Evolutionary conservation across 2,329 filamentous ascomycete species (phyloP).

Genomic region (Keithomyces neogunnii): DNA sequence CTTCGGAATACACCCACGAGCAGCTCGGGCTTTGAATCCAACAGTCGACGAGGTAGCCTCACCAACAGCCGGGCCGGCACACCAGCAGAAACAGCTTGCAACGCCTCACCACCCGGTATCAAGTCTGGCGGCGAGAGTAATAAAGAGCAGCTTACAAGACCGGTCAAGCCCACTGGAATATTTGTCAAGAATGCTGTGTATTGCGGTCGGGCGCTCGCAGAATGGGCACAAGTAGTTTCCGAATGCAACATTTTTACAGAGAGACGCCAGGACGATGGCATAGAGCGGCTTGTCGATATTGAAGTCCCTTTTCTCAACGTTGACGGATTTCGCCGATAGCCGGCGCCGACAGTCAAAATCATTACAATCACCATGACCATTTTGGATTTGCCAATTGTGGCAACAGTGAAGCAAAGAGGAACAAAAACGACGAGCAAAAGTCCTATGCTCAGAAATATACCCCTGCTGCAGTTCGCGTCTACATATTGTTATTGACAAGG

Average conservation of each 20-base stretch:
- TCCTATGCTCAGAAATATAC: no score
- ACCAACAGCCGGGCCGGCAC: conserved; percentile 1
- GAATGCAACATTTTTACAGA: conserved; percentile 81
- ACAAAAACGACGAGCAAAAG: no score
- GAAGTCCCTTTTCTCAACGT: conserved; percentile 42
- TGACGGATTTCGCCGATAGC: conserved; percentile 28
- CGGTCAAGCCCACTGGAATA: conserved; percentile 37
- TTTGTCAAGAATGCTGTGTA: conserved; percentile 47
- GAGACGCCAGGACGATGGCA: conserved; percentile 63
- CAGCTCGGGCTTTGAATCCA: not conserved
- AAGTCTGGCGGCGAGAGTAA: conserved; percentile 13
- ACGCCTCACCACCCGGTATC: not conserved
- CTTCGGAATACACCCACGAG: conserved; percentile 12
- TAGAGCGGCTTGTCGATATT: conserved; percentile 55
- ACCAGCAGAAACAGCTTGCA: conserved; percentile 1
- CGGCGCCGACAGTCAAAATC: not conserved
- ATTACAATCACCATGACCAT: no score
- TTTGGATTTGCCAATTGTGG: no score
- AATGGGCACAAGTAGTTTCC: conserved; percentile 67
- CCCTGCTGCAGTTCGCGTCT: no score
- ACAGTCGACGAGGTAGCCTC: not conserved
- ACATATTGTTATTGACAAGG: no score
- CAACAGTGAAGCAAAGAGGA: no score
- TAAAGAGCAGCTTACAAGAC: conserved; percentile 27
- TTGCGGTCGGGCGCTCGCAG: conserved; percentile 64